Percentiles rank a stretch among this genome's conserved stretches.
Conservation (phyloP, 768 basidiomycete genomes). For the Boletus reticulatus region DNA sequence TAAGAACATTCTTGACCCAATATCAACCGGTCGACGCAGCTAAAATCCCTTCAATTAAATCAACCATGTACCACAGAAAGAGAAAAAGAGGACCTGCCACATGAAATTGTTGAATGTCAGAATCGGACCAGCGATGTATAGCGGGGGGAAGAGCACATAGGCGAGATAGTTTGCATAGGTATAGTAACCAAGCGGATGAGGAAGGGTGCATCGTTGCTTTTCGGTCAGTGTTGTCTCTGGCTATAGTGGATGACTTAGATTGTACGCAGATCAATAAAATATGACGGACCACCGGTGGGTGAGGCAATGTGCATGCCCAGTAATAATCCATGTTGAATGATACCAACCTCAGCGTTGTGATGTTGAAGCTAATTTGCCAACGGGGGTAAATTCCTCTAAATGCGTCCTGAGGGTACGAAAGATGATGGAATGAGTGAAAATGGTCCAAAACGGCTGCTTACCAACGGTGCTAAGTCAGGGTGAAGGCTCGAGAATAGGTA, state of each 20-base stretch:
- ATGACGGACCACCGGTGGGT: conserved; percentile 42
- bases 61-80: background rate
- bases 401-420: conserved; percentile 46
- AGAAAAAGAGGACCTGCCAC: conserved; percentile 67
- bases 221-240: conserved; percentile 40
- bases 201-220: conserved; percentile 55
- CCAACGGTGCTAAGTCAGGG: conserved; percentile 56
- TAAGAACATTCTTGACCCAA: conserved; percentile 39
- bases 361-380: conserved; percentile 95
- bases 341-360: conserved; percentile 90
- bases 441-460: conserved; percentile 34
- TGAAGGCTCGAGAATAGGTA: conserved; percentile 64
- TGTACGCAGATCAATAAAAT: background rate
- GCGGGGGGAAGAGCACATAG: conserved; percentile 88
- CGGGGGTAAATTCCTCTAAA: conserved; percentile 79
- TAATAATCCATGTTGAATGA: conserved; percentile 93
- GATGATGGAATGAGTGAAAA: background rate
- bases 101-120: conserved; percentile 95
- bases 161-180: conserved; percentile 71
- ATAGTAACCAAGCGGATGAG: conserved; percentile 61
- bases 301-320: conserved; percentile 61
- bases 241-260: conserved; percentile 16
- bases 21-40: conserved; percentile 57
- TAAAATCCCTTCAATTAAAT: conserved; percentile 27
- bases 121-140: conserved; percentile 96